These are phyloP conservation scores for Albophoma yamanashiensis DNA, from an alignment of 2,329 filamentous ascomycete genomes.

Conservation along the genomic window DNA sequence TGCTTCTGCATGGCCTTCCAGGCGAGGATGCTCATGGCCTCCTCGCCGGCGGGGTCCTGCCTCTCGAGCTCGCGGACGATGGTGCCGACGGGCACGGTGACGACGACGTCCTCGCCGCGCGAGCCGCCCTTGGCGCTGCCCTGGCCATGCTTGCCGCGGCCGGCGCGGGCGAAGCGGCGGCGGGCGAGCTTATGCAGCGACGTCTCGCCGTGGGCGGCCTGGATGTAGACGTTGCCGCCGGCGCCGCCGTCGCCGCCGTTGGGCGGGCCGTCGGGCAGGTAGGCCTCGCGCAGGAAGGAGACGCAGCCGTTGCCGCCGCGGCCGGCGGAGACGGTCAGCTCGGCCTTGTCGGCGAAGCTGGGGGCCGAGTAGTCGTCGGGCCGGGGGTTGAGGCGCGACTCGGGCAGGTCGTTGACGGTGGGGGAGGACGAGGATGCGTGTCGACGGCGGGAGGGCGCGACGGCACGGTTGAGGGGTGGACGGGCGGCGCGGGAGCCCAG, in stretches of 20 bases:
- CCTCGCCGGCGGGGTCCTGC: conserved; percentile 64
- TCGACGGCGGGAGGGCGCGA: conserved; percentile 6
- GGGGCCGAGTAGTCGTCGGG: conserved; percentile 77
- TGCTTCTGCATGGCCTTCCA: conserved; percentile 22
- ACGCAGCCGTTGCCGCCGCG: conserved; percentile 85
- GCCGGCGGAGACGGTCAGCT: conserved; percentile 67
- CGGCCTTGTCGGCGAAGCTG: conserved; percentile 80
- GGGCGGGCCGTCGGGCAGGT: conserved; percentile 74
- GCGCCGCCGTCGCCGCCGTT: conserved; percentile 92
- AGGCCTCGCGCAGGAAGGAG: conserved; percentile 87
- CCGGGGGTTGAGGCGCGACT: conserved; percentile 62
- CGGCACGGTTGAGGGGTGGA: conserved; percentile 5
- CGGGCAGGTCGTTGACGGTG: conserved; percentile 25
- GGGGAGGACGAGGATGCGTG: conserved; percentile 12
- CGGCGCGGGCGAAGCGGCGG: conserved; percentile 62
- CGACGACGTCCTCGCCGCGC: conserved; percentile 75
- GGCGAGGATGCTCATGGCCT: conserved; percentile 28
- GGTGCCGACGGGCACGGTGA: conserved; percentile 88
- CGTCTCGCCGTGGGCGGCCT: conserved; percentile 83
- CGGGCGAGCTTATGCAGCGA: conserved; percentile 86
- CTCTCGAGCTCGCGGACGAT: conserved; percentile 75
- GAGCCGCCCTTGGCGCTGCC: conserved; percentile 65
- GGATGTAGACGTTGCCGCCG: conserved; percentile 88
- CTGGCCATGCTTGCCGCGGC: conserved; percentile 66
- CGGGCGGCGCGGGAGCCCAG: conserved; percentile 11